Base-by-base conservation (phyloP, 306 rosid genomes). In the Hippophae tibetana region DNA sequence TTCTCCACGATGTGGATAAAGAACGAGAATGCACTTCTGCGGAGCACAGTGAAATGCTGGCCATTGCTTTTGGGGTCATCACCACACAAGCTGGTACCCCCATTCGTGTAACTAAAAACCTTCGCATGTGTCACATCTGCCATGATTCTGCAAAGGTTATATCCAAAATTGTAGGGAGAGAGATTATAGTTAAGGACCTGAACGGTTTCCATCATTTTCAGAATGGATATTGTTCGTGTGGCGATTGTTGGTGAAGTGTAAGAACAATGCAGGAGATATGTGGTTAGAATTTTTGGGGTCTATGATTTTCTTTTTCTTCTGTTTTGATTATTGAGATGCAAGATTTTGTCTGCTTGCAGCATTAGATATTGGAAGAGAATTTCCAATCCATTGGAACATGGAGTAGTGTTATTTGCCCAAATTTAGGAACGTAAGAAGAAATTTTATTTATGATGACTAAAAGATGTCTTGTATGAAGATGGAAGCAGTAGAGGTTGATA, bases 41-140 rank as follows among this genome's bases (percentile, higher is more conserved):
- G 56, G 89, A 81, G 42, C 90, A 87, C 57, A 77, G 89, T 57
- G 92, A 87, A 70, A 67, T 79, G 68, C 65, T 87, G 71, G 86
- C 95, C 10, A 64, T 87, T 65, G 66, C 92, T 40, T 82, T 84
- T 54, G 89, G 89, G 14, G 82, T 84, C 62, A 74, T 87, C 66
- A 78, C 84, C 59, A 75, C 80, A 44, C 67, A 64, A 52, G 61
- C 58, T 7, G 78, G 89, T 52, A 42, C 69, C 54, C 64, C 84
- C 13, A 60, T 87, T 50, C 84, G 81, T 5, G 66, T 84, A 18
- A 73, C 76, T 0, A 87, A 87, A 59, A 87, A 84, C 65, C 78
- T 69, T 31, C 72, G 83, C 5, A 75, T 84, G 54, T 79, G 89
- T 40, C 59, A 47, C 52, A 75, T 61, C 40, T 82, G 92, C 79